Conservation (phyloP, 192 early-diverging fungal species). For the Lobulomyces angularis region DNA sequence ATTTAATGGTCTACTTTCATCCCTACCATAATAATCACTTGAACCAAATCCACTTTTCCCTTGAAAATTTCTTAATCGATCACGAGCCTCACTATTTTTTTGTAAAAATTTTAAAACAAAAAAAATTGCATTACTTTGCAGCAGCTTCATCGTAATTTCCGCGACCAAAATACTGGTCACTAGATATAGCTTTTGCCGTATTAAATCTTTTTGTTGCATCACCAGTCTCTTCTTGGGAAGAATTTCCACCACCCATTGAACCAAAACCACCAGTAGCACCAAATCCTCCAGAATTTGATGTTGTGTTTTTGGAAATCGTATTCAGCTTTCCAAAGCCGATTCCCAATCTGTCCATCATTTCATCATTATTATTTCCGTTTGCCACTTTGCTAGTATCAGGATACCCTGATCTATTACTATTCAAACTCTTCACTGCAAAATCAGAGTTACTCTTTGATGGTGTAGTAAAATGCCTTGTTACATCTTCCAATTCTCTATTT, state of each 20-base stretch:
- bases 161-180: constrained; percentile 84
- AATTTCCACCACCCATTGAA: constrained; percentile 13
- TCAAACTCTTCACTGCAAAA: constrained; percentile 11
- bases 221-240: constrained; percentile 19
- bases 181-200: constrained; percentile 75
- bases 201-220: constrained; percentile 69
- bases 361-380: constrained; percentile 21
- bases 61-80: constrained; percentile 29
- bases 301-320: no score
- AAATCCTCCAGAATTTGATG: constrained; percentile 1
- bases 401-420: neutral
- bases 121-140: constrained; percentile 14
- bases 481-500: constrained; percentile 16
- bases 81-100: constrained; percentile 29
- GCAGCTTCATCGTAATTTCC: constrained; percentile 44
- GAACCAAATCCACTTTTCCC: constrained; percentile 43
- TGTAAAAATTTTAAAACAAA: constrained; percentile 1
- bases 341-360: constrained; percentile 45
- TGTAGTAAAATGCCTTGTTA: constrained; percentile 4
- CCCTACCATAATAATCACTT: constrained; percentile 37
- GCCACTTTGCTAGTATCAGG: constrained; percentile 30
- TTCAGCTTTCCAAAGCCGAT: constrained; percentile 49
- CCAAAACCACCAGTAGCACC: constrained; percentile 33
- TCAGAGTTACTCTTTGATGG: constrained; percentile 13
- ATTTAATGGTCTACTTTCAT: constrained; percentile 15